Evolutionary conservation across 2,329 filamentous ascomycete genomes (phyloP).

Genomic region (Plectosphaerella plurivora): DNA sequence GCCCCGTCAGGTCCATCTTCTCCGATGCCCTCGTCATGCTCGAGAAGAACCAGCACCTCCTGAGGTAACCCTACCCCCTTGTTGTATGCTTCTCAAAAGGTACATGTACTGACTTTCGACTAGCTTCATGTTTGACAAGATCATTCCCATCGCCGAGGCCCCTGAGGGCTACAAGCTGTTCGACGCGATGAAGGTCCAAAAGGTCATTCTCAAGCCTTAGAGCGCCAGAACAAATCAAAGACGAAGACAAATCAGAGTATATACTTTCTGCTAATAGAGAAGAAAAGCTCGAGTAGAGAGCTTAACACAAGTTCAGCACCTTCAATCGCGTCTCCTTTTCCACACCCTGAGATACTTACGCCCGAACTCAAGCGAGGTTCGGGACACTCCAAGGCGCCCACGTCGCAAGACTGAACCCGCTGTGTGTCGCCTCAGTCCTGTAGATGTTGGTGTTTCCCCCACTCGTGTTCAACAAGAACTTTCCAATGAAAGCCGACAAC

Average conservation of each 20-base stretch:
- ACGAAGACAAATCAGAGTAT: too few relatives aligned
- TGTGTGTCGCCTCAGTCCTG: slow-evolving; percentile 6
- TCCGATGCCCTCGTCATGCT: slow-evolving; percentile 59
- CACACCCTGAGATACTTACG: too few relatives aligned
- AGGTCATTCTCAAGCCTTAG: slow-evolving; percentile 68
- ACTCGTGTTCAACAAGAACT: slow-evolving; percentile 31
- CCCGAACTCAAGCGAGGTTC: neutral
- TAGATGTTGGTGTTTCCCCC: slow-evolving; percentile 5
- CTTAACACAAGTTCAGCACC: too few relatives aligned
- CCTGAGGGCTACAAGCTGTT: slow-evolving; percentile 68
- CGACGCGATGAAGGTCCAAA: slow-evolving; percentile 68
- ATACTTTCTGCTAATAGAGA: too few relatives aligned
- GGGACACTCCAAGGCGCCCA: slow-evolving; percentile 10
- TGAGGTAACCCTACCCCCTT: slow-evolving; percentile 44
- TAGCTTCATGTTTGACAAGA: slow-evolving; percentile 73
- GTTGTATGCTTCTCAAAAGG: slow-evolving; percentile 1
- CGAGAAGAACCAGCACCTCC: slow-evolving; percentile 60
- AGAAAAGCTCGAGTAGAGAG: too few relatives aligned
- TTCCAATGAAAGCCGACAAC: slow-evolving; percentile 43
- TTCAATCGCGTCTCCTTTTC: too few relatives aligned
- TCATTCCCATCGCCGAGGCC: slow-evolving; percentile 65
- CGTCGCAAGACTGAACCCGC: slow-evolving; percentile 8
- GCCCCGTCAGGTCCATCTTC: slow-evolving; percentile 69
- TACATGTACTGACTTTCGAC: neutral
- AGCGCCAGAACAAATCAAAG: too few relatives aligned